Conservation (phyloP, 768 basidiomycete genomes). For the Podaxis carcinomalis region DNA sequence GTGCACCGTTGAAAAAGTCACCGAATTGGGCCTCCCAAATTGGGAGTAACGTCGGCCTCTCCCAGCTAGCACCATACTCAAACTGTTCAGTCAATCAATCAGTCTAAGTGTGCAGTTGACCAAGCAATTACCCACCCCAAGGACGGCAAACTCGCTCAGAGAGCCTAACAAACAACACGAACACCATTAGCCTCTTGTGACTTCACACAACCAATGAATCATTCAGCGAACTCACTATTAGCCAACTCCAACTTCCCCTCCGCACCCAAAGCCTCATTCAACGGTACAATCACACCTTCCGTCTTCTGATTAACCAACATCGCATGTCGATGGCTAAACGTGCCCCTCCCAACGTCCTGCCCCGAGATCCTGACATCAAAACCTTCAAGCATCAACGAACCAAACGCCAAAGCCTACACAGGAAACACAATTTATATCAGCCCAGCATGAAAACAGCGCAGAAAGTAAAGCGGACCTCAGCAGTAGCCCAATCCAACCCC, state of each 20-base stretch:
- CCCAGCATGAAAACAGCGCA: neutral
- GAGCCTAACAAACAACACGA: conserved; percentile 49
- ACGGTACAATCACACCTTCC: conserved; percentile 74
- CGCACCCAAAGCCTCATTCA: conserved; percentile 65
- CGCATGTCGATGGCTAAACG: conserved; percentile 86
- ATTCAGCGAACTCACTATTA: conserved; percentile 58
- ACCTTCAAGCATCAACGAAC: conserved; percentile 78
- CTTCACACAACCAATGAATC: neutral
- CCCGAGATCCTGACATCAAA: conserved; percentile 86
- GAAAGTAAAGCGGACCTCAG: conserved; percentile 51
- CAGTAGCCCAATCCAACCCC: conserved; percentile 88
- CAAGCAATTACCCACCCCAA: conserved; percentile 54
- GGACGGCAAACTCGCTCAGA: conserved; percentile 84
- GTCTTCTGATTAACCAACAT: conserved; percentile 89
- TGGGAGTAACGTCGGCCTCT: conserved; percentile 71
- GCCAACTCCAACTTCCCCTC: conserved; percentile 78
- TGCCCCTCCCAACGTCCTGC: conserved; percentile 89
- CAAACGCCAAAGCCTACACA: conserved; percentile 77
- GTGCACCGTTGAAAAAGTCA: conserved; percentile 91
- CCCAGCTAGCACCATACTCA: conserved; percentile 90
- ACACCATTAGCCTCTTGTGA: neutral
- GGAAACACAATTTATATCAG: neutral
- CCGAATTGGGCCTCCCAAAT: conserved; percentile 98
- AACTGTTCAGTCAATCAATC: conserved; percentile 43
- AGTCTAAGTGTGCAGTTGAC: neutral